Conservation (phyloP, 202 grass and related monocot species). For the Digitaria exilis region DNA sequence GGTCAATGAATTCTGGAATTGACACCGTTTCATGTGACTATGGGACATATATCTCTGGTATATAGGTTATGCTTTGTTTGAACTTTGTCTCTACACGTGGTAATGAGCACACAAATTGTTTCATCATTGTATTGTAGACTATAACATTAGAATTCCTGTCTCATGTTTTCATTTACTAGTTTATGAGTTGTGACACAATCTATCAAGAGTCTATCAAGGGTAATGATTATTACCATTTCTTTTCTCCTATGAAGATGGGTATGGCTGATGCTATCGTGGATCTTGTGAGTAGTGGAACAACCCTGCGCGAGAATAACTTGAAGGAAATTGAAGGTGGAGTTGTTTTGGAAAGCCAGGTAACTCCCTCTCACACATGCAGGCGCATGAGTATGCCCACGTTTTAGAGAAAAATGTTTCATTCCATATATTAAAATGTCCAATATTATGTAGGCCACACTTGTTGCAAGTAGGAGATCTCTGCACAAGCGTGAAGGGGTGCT, state of each 20-base stretch:
- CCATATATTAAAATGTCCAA: constrained; percentile 10
- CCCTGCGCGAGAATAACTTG: constrained; percentile 93
- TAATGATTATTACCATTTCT: constrained; percentile 4
- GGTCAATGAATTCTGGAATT: not conserved
- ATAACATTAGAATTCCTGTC: not conserved
- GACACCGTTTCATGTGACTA: not conserved
- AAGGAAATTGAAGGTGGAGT: constrained; percentile 96
- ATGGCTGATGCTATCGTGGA: constrained; percentile 96
- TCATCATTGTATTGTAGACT: not conserved
- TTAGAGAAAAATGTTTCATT: not conserved
- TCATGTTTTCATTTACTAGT: constrained; percentile 2
- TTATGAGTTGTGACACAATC: not conserved
- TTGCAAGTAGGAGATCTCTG: constrained; percentile 81
- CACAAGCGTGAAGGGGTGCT: constrained; percentile 68
- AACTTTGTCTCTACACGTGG: not conserved
- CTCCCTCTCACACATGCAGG: not conserved
- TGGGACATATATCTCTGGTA: not conserved
- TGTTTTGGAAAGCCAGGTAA: constrained; percentile 97
- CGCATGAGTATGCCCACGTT: not conserved
- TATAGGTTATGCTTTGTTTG: not conserved
- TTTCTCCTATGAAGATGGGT: constrained; percentile 66
- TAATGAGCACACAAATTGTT: not conserved
- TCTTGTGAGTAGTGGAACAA: constrained; percentile 96
- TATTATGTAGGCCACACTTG: constrained; percentile 75
- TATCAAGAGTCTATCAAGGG: constrained; percentile 1